phyloP scores from a whole-genome alignment of 2,329 filamentous ascomycete genomes.

The Beauveria sp. region DNA sequence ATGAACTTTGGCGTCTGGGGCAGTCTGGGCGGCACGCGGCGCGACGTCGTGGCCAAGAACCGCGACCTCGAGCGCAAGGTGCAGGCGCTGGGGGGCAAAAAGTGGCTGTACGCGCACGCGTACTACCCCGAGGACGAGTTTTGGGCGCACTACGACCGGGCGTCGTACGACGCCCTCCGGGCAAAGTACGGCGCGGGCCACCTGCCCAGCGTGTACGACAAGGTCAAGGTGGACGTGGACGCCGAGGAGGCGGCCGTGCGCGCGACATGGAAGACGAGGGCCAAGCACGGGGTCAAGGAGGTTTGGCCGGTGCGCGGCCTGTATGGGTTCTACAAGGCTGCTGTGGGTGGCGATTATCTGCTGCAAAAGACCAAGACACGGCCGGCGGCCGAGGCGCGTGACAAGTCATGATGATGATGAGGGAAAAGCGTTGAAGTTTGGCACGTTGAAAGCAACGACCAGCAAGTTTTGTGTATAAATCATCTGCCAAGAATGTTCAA shows the following conservation, averaged over 20 bases:
- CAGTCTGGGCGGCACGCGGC: constrained; percentile 31
- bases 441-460: neutral
- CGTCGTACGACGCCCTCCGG: constrained; percentile 51
- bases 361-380: constrained; percentile 25
- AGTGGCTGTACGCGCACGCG: constrained; percentile 63
- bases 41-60: constrained; percentile 46
- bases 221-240: constrained; percentile 47
- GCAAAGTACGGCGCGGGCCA: constrained; percentile 50
- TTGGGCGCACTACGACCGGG: constrained; percentile 54
- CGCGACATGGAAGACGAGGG: constrained; percentile 20
- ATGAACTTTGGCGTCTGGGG: constrained; percentile 61
- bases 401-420: neutral
- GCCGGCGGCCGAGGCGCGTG: neutral
- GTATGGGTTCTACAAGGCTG: constrained; percentile 38
- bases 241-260: constrained; percentile 24
- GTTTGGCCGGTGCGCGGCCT: constrained; percentile 38
- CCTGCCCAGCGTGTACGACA: constrained; percentile 59
- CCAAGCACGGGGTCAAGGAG: constrained; percentile 24
- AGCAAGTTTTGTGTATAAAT: no score
- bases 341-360: constrained; percentile 39
- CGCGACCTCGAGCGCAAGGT: constrained; percentile 53
- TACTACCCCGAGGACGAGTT: constrained; percentile 60
- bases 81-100: constrained; percentile 53
- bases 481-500: no score
- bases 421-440: neutral